These are phyloP conservation scores for Coelastrella sp. DNA, from an alignment of 139 green algal genomes.

Conservation along the genomic window DNA sequence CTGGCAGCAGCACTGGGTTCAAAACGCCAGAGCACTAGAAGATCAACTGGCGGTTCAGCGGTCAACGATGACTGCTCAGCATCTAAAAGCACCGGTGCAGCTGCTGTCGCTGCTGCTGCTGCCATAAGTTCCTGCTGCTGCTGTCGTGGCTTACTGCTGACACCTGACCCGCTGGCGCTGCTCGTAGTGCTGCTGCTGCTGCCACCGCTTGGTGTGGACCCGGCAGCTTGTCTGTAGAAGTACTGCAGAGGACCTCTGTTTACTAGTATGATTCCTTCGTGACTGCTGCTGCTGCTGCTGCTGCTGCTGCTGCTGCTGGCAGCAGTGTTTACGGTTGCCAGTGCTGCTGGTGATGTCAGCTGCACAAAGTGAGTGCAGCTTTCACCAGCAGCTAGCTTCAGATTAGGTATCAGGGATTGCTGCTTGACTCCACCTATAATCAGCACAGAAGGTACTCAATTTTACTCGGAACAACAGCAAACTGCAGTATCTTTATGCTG, in stretches of 20 bases:
- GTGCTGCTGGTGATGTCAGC: conserved; percentile 43
- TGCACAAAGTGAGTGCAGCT: conserved; percentile 47
- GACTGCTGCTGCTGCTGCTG: background rate
- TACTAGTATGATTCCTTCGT: background rate
- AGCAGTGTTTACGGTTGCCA: conserved; percentile 28
- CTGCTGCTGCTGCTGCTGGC: conserved; percentile 18
- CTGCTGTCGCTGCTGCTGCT: conserved; percentile 8
- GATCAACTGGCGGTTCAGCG: conserved; percentile 55
- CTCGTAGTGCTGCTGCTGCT: too few relatives aligned
- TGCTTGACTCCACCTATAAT: background rate
- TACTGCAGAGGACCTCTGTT: too few relatives aligned
- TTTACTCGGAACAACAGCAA: too few relatives aligned
- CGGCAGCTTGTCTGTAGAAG: conserved; percentile 33
- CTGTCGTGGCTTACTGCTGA: too few relatives aligned
- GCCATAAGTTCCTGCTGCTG: too few relatives aligned
- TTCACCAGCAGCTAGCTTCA: conserved; percentile 52
- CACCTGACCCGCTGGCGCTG: too few relatives aligned
- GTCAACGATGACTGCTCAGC: conserved; percentile 21
- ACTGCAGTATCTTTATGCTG: too few relatives aligned
- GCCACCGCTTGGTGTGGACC: background rate
- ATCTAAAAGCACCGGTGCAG: background rate
- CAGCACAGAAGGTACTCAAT: too few relatives aligned
- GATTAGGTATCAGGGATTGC: conserved; percentile 27
- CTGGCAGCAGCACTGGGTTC: conserved; percentile 8
- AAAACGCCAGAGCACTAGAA: conserved; percentile 55